phyloP scores from a whole-genome alignment of 495 filamentous ascomycete species.

The Hypoxylon lenormandii region DNA sequence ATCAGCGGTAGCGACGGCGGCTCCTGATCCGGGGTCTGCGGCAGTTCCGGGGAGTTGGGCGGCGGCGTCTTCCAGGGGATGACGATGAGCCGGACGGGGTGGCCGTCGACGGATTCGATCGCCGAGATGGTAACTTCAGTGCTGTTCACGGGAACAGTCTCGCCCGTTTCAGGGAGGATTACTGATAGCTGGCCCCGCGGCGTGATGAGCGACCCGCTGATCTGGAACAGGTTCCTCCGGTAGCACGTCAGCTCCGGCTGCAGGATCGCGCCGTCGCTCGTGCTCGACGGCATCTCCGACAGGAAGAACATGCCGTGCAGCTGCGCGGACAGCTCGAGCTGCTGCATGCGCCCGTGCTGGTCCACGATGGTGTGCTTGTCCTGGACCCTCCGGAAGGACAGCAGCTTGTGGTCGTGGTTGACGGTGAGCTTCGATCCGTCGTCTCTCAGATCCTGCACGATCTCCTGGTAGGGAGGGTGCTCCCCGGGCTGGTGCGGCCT shows the following conservation, averaged over 20 bases:
- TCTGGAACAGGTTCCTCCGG: slow-evolving; percentile 91
- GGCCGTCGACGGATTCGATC: slow-evolving; percentile 89
- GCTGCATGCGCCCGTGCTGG: slow-evolving; percentile 65
- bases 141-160: slow-evolving; percentile 80
- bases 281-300: slow-evolving; percentile 81
- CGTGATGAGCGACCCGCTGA: slow-evolving; percentile 84
- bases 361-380: slow-evolving; percentile 70
- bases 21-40: slow-evolving; percentile 66
- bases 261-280: slow-evolving; percentile 71
- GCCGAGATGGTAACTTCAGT: slow-evolving; percentile 89
- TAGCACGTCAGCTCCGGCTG: slow-evolving; percentile 91
- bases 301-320: slow-evolving; percentile 97
- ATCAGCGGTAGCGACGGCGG: slow-evolving; percentile 78
- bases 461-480: slow-evolving; percentile 64
- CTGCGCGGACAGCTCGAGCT: slow-evolving; percentile 78
- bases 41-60: slow-evolving; percentile 72
- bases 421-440: slow-evolving; percentile 65
- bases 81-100: slow-evolving; percentile 89
- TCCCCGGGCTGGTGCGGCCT: slow-evolving; percentile 57
- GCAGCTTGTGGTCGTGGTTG: slow-evolving; percentile 68
- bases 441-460: slow-evolving; percentile 66
- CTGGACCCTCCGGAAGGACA: slow-evolving; percentile 65
- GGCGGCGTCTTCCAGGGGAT: slow-evolving; percentile 96
- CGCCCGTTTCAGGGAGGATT: slow-evolving; percentile 78
- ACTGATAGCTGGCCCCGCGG: slow-evolving; percentile 81